phyloP scores from a whole-genome alignment of 192 early-diverging fungal genomes.

The Lunasporangiospora selenospora region DNA sequence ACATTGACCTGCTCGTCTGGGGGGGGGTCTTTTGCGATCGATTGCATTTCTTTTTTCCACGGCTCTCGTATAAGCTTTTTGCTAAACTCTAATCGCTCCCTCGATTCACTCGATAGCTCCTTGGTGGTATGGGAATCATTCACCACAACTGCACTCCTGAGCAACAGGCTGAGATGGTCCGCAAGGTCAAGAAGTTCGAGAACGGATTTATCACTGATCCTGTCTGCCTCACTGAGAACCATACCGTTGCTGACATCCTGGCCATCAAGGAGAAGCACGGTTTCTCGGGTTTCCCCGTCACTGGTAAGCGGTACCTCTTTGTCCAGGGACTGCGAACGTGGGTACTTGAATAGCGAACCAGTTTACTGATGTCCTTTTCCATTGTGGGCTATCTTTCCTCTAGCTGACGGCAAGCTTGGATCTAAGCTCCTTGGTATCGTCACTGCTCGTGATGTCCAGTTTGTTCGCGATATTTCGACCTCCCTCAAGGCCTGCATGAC shows the following conservation, averaged over 20 bases:
- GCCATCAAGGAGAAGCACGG: constrained; percentile 87
- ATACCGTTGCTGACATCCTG: constrained; percentile 87
- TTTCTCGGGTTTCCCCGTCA: constrained; percentile 98
- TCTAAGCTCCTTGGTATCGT: constrained; percentile 96
- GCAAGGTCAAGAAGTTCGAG: constrained; percentile 97
- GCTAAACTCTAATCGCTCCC: neutral
- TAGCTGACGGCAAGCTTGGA: constrained; percentile 84
- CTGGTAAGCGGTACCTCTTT: constrained; percentile 58
- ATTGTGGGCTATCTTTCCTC: neutral
- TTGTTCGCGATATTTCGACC: constrained; percentile 73
- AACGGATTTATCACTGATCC: constrained; percentile 99
- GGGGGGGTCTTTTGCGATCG: too few species aligned
- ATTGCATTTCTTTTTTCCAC: too few species aligned
- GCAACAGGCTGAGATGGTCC: constrained; percentile 98
- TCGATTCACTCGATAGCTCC: constrained; percentile 50
- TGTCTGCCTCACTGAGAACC: constrained; percentile 78
- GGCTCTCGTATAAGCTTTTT: neutral
- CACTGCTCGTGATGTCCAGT: constrained; percentile 96
- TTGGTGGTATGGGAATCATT: constrained; percentile 96
- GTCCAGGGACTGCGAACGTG: neutral
- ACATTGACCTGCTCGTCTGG: too few species aligned
- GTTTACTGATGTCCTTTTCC: too few species aligned
- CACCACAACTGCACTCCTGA: constrained; percentile 97
- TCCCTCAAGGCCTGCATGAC: constrained; percentile 87
- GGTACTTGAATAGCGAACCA: neutral